Evolutionary conservation across 768 basidiomycete species (phyloP).

Genomic region (Inosperma sp.): DNA sequence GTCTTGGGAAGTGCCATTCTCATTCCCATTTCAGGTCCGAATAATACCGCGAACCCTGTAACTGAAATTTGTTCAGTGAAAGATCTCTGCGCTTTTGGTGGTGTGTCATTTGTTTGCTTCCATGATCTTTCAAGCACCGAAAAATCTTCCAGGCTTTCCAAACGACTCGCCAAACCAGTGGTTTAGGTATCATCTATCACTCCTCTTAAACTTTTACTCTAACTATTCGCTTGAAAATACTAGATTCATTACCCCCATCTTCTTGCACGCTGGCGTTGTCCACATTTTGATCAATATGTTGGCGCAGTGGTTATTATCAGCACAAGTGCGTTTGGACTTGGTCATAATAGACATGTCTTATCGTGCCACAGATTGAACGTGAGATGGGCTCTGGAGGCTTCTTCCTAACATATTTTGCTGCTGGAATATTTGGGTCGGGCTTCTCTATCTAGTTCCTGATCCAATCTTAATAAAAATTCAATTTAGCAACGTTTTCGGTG

Average conservation of each 20-base stretch:
- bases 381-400: constrained; percentile 91
- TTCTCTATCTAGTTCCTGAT: not conserved
- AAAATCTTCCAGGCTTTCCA: constrained; percentile 34
- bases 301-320: constrained; percentile 75
- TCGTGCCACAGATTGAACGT: constrained; percentile 62
- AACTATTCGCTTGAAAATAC: constrained; percentile 12
- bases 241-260: constrained; percentile 87
- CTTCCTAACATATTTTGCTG: constrained; percentile 79
- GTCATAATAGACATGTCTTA: not conserved
- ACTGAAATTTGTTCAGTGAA: constrained; percentile 68
- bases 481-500: constrained; percentile 76
- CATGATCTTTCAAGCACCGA: not conserved
- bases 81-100: constrained; percentile 86
- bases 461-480: not conserved
- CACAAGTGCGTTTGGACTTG: constrained; percentile 48
- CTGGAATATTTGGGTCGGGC: constrained; percentile 85
- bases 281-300: constrained; percentile 89
- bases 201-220: not conserved
- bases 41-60: constrained; percentile 79
- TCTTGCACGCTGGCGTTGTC: constrained; percentile 94
- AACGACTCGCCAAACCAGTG: constrained; percentile 42
- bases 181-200: constrained; percentile 33
- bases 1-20: not conserved
- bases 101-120: constrained; percentile 37
- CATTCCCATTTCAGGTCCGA: constrained; percentile 50